Percentiles rank a stretch among this genome's conserved stretches.
Evolutionary conservation across 306 rosid species (phyloP).

Genomic region (Cicer chorassanicum): DNA sequence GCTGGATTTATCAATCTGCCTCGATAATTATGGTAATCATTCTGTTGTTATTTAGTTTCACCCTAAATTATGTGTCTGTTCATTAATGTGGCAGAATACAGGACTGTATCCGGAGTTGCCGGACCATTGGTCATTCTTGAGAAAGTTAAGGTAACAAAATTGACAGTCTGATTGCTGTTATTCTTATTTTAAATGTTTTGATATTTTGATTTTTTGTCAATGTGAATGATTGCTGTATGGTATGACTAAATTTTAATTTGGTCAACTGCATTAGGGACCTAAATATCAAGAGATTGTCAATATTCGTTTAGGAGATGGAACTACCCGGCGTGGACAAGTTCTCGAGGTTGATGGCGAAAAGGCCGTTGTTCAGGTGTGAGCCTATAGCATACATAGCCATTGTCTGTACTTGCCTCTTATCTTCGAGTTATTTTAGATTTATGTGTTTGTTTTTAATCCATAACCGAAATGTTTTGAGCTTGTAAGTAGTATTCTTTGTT

Average conservation of each 20-base stretch:
- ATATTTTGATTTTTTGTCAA: slow-evolving; percentile 21
- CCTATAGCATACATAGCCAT: slow-evolving; percentile 9
- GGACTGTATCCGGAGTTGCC: slow-evolving; percentile 99
- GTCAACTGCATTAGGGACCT: slow-evolving; percentile 77
- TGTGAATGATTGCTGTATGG: neutral
- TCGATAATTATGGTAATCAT: slow-evolving; percentile 33
- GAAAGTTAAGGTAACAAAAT: slow-evolving; percentile 79
- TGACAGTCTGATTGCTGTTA: slow-evolving; percentile 13
- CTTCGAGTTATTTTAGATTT: slow-evolving; percentile 24
- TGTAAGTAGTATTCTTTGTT: slow-evolving; percentile 31
- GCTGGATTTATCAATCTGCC: slow-evolving; percentile 18
- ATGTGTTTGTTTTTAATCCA: slow-evolving; percentile 22
- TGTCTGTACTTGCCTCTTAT: slow-evolving; percentile 11
- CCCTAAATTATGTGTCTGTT: slow-evolving; percentile 33
- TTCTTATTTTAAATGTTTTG: slow-evolving; percentile 2
- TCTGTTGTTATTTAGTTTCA: slow-evolving; percentile 20
- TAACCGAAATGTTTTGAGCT: slow-evolving; percentile 20
- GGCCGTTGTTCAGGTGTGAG: slow-evolving; percentile 95
- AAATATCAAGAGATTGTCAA: slow-evolving; percentile 98
- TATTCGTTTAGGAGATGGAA: slow-evolving; percentile 96
- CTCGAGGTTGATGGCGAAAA: slow-evolving; percentile 98
- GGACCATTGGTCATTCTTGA: slow-evolving; percentile 99
- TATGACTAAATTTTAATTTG: slow-evolving; percentile 29
- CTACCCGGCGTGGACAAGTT: slow-evolving; percentile 92
- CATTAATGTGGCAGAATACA: slow-evolving; percentile 71